A percentile compares a stretch with the other conserved stretches of the same genome.
Evolutionary conservation across 306 rosid species (phyloP).

Genomic region (Geum urbanum): DNA sequence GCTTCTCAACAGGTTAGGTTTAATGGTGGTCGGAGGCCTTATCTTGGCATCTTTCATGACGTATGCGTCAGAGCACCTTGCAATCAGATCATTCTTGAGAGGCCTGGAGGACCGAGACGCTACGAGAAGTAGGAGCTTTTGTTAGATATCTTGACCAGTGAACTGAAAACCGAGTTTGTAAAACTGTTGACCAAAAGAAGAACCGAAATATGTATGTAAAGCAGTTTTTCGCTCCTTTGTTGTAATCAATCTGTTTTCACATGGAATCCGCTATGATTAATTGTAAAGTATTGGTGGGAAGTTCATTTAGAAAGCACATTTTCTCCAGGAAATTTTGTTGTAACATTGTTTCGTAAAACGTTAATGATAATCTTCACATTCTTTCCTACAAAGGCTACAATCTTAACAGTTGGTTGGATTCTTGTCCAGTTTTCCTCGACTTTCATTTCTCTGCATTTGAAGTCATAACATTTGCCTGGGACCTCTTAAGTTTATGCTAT

Average conservation of each 20-base stretch:
- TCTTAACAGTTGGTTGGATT: background rate
- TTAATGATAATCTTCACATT: background rate
- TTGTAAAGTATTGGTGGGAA: constrained; percentile 30
- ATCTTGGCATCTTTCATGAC: constrained; percentile 92
- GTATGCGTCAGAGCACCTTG: constrained; percentile 88
- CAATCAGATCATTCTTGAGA: constrained; percentile 65
- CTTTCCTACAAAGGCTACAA: no score
- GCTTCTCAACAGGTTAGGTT: constrained; percentile 60
- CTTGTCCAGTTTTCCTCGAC: no score
- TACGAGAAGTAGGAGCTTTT: constrained; percentile 41
- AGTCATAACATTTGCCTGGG: no score
- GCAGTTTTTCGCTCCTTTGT: constrained; percentile 12
- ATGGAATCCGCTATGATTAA: background rate
- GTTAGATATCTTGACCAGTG: constrained; percentile 50
- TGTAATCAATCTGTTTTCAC: constrained; percentile 11
- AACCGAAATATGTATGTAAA: constrained; percentile 2
- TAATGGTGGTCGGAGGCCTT: constrained; percentile 85
- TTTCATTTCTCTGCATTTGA: no score
- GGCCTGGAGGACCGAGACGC: constrained; percentile 69
- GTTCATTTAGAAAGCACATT: constrained; percentile 23
- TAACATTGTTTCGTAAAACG: constrained; percentile 29
- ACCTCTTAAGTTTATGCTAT: no score
- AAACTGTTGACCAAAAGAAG: constrained; percentile 1
- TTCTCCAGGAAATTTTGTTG: constrained; percentile 24
- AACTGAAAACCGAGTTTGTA: constrained; percentile 25